Evolutionary conservation across 352 stramenopile species (phyloP), one percentile per base, ranked within the genome.

Genomic region (Peronospora farinosa): DNA sequence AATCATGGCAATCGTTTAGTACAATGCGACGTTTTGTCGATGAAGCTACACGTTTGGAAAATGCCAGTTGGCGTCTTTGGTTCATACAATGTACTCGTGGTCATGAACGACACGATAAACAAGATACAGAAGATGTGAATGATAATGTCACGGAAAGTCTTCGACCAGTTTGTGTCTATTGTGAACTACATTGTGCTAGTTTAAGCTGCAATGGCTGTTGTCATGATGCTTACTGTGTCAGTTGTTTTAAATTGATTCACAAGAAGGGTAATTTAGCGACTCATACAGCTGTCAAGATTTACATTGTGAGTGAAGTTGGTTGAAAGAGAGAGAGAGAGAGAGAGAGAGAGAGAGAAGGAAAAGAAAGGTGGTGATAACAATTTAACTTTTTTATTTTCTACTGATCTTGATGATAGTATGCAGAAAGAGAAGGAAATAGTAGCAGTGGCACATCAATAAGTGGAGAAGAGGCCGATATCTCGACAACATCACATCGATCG

Each of bases 241-340:
- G 71, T 43, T 93, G 82, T 72, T 93, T 93, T 57, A 93, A 91
- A 51, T 64, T 93, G 45, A 77, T 93, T 33, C 82, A 93, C 59
- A 93, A 88, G 73, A 87, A 87, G 42, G 82, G 82, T 47, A 81
- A 82, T 49, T 55, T 93, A 37, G 79, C 82, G 7, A 88, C 79
- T 2, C 82, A 91, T 54, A 91, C 82, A 28, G 79, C 79, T 35
- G 64, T 81, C 50, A 87, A 86, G 60, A 77, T 72, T 19, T 35
- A 65, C 33, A 12, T 51, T 23, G 69, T 78, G 31, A 51, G 66
- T 62, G 27, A 2, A 9, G 3, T 13, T 33, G 41, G 17, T 13
- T 33, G 41, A 13, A 21, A 40, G 13, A 42, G 12, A 47, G 11
- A 31, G 30, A 54, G 28, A n/a, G n/a, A n/a, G 16, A 40, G 13